phyloP scores from a whole-genome alignment of 140 eudicot species.

The Oenanthe javanica region DNA sequence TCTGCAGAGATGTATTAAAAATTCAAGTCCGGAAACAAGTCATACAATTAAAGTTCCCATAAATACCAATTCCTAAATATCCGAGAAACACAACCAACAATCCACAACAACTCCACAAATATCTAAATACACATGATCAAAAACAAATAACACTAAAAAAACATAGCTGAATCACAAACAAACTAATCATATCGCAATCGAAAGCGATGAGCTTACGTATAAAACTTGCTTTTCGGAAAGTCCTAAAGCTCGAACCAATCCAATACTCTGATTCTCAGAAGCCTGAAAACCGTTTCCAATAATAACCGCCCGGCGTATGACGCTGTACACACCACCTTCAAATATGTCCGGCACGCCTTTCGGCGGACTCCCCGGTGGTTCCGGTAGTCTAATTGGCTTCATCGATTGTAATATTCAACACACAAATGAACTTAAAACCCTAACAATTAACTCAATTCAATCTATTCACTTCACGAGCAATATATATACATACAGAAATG shows the following conservation, averaged over 20 bases:
- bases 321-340: slow-evolving; percentile 83
- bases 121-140: too few species aligned
- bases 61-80: too few species aligned
- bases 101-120: too few species aligned
- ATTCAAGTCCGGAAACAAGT: too few species aligned
- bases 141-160: too few species aligned
- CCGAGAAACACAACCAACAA: too few species aligned
- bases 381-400: slow-evolving; percentile 91
- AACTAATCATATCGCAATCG: not conserved
- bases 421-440: not conserved
- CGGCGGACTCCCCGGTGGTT: slow-evolving; percentile 84
- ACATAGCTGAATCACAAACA: not conserved
- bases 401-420: slow-evolving; percentile 13
- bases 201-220: slow-evolving; percentile 43
- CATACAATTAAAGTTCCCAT: not conserved
- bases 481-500: slow-evolving; percentile 38
- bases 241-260: slow-evolving; percentile 82
- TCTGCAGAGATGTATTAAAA: too few species aligned
- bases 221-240: slow-evolving; percentile 62
- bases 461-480: not conserved
- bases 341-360: slow-evolving; percentile 82
- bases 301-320: slow-evolving; percentile 65
- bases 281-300: slow-evolving; percentile 83
- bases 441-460: not conserved
- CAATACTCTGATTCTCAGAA: slow-evolving; percentile 81